phyloP scores from a whole-genome alignment of 192 early-diverging fungal genomes.

The Coemansia nantahalensis region DNA sequence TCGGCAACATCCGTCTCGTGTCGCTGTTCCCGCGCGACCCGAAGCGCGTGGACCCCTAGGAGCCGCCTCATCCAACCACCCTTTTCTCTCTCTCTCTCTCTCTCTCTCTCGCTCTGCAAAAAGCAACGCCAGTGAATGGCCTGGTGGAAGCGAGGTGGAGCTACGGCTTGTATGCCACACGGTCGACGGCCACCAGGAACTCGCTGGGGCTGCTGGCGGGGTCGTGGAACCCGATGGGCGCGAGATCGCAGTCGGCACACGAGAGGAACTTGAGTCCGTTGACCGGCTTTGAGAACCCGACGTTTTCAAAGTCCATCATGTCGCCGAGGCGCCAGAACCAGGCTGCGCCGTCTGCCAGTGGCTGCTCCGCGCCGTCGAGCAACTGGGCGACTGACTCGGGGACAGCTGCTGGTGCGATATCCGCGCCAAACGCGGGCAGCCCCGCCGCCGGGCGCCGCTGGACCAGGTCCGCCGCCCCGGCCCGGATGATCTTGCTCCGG shows the following conservation, averaged over 20 bases:
- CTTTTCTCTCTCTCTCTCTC: too few species aligned
- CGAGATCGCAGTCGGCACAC: slow-evolving; percentile 72
- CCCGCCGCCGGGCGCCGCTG: not conserved
- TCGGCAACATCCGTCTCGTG: too few species aligned
- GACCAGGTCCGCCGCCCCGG: slow-evolving; percentile 10
- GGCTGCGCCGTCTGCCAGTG: too few species aligned
- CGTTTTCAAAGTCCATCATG: slow-evolving; percentile 76
- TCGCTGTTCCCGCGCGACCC: too few species aligned
- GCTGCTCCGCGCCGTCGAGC: too few species aligned
- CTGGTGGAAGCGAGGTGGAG: too few species aligned
- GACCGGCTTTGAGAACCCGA: slow-evolving; percentile 63
- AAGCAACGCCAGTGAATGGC: too few species aligned
- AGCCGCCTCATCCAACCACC: too few species aligned
- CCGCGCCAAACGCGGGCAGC: not conserved
- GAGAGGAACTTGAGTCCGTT: slow-evolving; percentile 61
- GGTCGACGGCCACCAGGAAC: slow-evolving; percentile 58
- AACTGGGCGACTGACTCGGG: too few species aligned
- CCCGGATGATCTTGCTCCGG: slow-evolving; percentile 11
- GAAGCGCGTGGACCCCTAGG: too few species aligned
- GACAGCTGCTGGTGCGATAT: too few species aligned
- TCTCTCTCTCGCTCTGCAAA: too few species aligned
- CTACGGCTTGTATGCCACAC: slow-evolving; percentile 58
- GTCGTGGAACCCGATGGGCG: slow-evolving; percentile 69
- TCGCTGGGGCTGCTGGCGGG: slow-evolving; percentile 34
- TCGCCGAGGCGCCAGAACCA: slow-evolving; percentile 60